Percentiles rank a stretch among this genome's conserved stretches.
Evolutionary conservation across 140 eudicot species (phyloP).

Genomic region (Ambrosia hybrid): DNA sequence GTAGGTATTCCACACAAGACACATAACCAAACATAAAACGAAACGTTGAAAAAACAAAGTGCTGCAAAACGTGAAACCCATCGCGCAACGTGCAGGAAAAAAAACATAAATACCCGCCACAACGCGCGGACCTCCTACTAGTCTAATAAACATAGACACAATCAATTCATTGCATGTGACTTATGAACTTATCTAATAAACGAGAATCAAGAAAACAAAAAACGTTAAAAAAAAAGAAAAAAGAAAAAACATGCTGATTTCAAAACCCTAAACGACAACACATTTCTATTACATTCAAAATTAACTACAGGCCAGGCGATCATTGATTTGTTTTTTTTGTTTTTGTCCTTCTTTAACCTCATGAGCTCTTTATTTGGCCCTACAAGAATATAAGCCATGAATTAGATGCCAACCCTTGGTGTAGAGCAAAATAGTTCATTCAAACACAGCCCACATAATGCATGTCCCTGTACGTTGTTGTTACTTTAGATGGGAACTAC

Average conservation of each 20-base stretch:
- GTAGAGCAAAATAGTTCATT: constrained; percentile 12
- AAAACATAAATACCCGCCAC: too few relatives aligned
- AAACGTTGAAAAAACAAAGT: too few relatives aligned
- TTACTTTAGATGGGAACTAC: constrained; percentile 17
- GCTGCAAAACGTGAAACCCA: too few relatives aligned
- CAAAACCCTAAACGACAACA: constrained; percentile 10
- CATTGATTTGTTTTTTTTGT: constrained; percentile 11
- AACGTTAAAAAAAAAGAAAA: not conserved
- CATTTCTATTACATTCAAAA: not conserved
- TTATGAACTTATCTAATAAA: too few relatives aligned
- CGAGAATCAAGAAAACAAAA: not conserved
- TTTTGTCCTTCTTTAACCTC: not conserved
- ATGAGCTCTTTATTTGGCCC: constrained; percentile 21
- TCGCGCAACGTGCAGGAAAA: too few relatives aligned
- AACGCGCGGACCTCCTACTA: too few relatives aligned
- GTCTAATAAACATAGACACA: too few relatives aligned
- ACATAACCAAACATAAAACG: too few relatives aligned
- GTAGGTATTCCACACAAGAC: too few relatives aligned
- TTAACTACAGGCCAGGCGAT: not conserved
- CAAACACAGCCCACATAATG: not conserved
- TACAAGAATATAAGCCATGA: constrained; percentile 20
- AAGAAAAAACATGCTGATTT: too few relatives aligned
- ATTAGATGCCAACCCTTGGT: constrained; percentile 10
- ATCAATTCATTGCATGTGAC: not conserved
- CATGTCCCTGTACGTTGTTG: not conserved